Evolutionary conservation across 2,329 filamentous ascomycete genomes (phyloP), one percentile per base, ranked within the genome.

Genomic region (Metarhizium rileyi): DNA sequence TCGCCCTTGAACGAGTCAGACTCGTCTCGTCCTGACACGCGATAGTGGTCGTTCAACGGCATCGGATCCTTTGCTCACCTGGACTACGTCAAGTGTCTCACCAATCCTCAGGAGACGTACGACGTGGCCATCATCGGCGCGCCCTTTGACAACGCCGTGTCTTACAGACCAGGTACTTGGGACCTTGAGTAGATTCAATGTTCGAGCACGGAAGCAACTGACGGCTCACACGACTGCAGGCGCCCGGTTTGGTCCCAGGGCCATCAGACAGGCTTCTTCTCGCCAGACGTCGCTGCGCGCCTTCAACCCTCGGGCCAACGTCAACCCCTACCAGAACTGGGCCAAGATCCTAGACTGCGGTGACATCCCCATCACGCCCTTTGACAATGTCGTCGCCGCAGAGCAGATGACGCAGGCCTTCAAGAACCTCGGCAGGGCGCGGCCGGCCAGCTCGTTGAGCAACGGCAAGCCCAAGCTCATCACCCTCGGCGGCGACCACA

Each of bases 331-430:
- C 69, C 55, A 84, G 63, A 84, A 79, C 60, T 91, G 87, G 79
- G 84, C 89, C 8, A 88, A 78, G 46, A 80, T 95, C 52, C 73
- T 91, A 46, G 90, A 96, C 71, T 96, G 90, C 65, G 90, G 90
- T 44, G 90, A 95, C 63, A 89, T 95, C 50, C 89, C 90, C 26
- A 75, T 94, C 56, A 87, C 85, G 0, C 90, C 90, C 0, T 84
- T 94, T 58, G 89, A 95, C 70, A 95, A 95, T 64, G 80, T 74
- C 1, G 73, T 95, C 16, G 90, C 90, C 0, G 71, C 90, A 48
- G 73, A 76, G 42, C 90, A 95, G 68, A 95, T 95, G 89, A 87
- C 80, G 28, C 80, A 84, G 61, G 89, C 87, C 0, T 90, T 87
- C 64, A 71, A 75, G 6, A 84, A 90, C 66, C 80, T 95, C 3